Conservation (phyloP, 345 rosid genomes). For the Toxicodendron radicans region DNA sequence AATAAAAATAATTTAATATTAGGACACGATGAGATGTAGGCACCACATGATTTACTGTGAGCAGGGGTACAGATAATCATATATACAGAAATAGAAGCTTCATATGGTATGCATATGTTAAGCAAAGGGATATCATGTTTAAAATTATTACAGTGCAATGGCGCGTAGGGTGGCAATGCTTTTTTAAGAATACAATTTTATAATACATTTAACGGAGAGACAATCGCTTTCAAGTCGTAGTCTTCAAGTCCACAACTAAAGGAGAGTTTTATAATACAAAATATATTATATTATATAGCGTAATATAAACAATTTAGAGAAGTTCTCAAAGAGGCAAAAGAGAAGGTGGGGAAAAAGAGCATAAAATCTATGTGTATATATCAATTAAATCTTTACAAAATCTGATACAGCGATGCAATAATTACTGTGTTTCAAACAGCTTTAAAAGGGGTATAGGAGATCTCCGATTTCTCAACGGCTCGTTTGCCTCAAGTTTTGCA, state of each 20-base stretch:
- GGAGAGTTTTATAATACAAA: constrained; percentile 4
- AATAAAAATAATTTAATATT: no score
- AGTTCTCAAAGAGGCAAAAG: background rate
- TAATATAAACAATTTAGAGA: no score
- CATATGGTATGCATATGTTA: background rate
- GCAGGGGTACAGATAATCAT: background rate
- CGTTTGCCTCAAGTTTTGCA: constrained; percentile 16
- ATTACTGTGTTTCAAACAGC: constrained; percentile 46
- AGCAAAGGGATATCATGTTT: background rate
- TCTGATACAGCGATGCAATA: constrained; percentile 96
- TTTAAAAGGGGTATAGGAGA: constrained; percentile 45
- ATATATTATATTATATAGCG: no score
- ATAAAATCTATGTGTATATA: constrained; percentile 69
- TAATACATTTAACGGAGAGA: constrained; percentile 14
- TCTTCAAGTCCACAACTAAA: constrained; percentile 24
- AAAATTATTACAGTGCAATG: background rate
- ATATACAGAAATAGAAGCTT: background rate
- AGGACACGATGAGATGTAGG: background rate
- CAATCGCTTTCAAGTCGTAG: constrained; percentile 50
- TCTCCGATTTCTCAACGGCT: constrained; percentile 41
- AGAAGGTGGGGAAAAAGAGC: constrained; percentile 28
- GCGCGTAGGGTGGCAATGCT: constrained; percentile 23
- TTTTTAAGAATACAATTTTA: constrained; percentile 12
- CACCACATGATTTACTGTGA: background rate
- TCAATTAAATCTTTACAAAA: constrained; percentile 66